These are phyloP conservation scores for Boletus rufocinnamomeus DNA, from an alignment of 768 basidiomycete species.

Conservation along the genomic window DNA sequence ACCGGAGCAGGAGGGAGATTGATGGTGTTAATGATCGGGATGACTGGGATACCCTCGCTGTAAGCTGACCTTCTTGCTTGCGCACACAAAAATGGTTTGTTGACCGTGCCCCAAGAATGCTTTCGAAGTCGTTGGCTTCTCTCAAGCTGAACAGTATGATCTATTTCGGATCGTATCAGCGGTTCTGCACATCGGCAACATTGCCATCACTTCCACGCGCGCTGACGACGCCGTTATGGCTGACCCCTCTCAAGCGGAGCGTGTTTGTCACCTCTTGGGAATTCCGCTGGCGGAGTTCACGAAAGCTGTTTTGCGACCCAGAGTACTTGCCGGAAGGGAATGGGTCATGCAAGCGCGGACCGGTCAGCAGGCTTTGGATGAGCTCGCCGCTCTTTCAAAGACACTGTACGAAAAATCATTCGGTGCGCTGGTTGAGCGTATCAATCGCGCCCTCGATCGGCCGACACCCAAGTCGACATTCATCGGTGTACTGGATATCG, in stretches of 20 bases:
- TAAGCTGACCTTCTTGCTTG: slow-evolving; percentile 30
- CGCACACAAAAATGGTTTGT: neutral
- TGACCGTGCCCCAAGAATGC: slow-evolving; percentile 53
- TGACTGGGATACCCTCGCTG: slow-evolving; percentile 83
- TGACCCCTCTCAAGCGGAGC: slow-evolving; percentile 83
- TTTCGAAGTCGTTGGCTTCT: slow-evolving; percentile 88
- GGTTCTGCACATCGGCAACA: slow-evolving; percentile 95
- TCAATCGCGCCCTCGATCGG: slow-evolving; percentile 92
- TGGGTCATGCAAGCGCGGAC: slow-evolving; percentile 96
- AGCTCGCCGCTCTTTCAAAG: slow-evolving; percentile 89
- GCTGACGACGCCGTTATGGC: slow-evolving; percentile 79
- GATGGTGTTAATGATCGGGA: slow-evolving; percentile 92
- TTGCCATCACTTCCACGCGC: slow-evolving; percentile 74
- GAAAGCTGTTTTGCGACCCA: slow-evolving; percentile 84
- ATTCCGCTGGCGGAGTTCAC: slow-evolving; percentile 86
- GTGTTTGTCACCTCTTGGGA: slow-evolving; percentile 88
- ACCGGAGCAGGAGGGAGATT: slow-evolving; percentile 86
- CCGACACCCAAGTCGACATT: slow-evolving; percentile 91
- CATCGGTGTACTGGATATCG: slow-evolving; percentile 98
- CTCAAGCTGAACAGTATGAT: slow-evolving; percentile 80
- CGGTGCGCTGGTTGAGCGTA: slow-evolving; percentile 88
- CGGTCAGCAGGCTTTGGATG: slow-evolving; percentile 88
- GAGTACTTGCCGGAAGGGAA: slow-evolving; percentile 91
- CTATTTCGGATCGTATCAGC: slow-evolving; percentile 94
- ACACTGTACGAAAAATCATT: slow-evolving; percentile 98